These are phyloP conservation scores for Mycena polygramma DNA, from an alignment of 768 basidiomycete genomes.

Conservation along the genomic window DNA sequence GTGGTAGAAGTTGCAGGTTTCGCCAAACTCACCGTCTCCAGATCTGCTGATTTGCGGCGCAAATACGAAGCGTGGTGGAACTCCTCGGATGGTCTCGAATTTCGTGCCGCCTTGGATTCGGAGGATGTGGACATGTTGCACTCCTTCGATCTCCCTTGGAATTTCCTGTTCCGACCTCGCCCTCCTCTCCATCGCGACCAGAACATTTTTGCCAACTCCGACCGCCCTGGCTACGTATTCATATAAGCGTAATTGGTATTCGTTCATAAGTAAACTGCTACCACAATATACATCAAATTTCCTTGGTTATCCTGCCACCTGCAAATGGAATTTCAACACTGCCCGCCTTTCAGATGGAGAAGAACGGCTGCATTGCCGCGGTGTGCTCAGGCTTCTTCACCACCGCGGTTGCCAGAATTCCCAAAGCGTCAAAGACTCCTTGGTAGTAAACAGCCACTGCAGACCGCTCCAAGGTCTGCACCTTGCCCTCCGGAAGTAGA, in stretches of 20 bases:
- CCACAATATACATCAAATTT: no score
- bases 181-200: no score
- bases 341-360: no score
- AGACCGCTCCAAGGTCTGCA: background rate
- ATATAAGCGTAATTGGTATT: no score
- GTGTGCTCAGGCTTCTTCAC: background rate
- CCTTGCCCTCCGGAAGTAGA: background rate
- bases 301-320: no score
- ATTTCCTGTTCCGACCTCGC: no score
- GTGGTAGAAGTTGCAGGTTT: no score
- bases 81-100: background rate
- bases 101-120: background rate
- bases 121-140: background rate
- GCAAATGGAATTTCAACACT: no score
- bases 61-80: slow-evolving; percentile 13
- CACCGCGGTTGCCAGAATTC: slow-evolving; percentile 2
- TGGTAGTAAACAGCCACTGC: slow-evolving; percentile 10
- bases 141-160: no score
- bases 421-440: slow-evolving; percentile 11
- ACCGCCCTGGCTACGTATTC: no score
- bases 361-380: background rate
- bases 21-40: background rate
- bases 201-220: background rate
- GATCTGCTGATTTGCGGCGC: background rate
- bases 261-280: no score